These are phyloP conservation scores for Penicillium aurantiogriseum DNA, from an alignment of 2,329 filamentous ascomycete species.

Conservation along the genomic window DNA sequence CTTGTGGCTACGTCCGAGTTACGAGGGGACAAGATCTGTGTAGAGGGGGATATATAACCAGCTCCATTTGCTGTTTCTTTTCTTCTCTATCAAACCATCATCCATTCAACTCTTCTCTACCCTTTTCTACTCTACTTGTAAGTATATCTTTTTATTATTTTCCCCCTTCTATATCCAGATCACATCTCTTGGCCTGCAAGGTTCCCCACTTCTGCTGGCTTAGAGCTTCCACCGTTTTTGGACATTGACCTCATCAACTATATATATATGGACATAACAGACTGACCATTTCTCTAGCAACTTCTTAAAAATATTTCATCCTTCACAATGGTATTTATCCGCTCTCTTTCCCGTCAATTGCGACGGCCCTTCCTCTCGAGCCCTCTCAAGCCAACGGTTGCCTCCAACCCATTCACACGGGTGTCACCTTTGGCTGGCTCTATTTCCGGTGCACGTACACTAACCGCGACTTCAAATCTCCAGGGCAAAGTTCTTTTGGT, in stretches of 20 bases:
- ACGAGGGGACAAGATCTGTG: neutral
- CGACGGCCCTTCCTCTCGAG: slow-evolving; percentile 54
- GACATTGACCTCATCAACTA: slow-evolving; percentile 7
- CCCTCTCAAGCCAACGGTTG: slow-evolving; percentile 28
- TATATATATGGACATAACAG: slow-evolving; percentile 3
- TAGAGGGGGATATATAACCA: slow-evolving; percentile 4
- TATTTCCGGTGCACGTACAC: slow-evolving; percentile 56
- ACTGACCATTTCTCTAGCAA: slow-evolving; percentile 10
- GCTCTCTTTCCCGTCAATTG: slow-evolving; percentile 57
- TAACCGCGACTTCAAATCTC: slow-evolving; percentile 64
- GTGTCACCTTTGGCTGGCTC: slow-evolving; percentile 42
- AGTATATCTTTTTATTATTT: neutral
- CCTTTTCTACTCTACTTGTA: neutral
- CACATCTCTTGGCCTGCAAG: slow-evolving; percentile 1
- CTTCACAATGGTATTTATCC: slow-evolving; percentile 62
- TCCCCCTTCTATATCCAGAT: neutral
- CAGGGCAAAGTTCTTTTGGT: slow-evolving; percentile 96
- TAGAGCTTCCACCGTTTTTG: neutral
- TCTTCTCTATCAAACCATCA: neutral
- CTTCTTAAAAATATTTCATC: slow-evolving; percentile 5
- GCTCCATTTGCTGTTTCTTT: neutral
- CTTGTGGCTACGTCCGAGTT: neutral
- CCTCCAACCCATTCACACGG: slow-evolving; percentile 26
- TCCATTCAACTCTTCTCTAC: neutral
- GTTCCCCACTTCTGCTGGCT: slow-evolving; percentile 17